Evolutionary conservation across 176 grass and related monocot species (phyloP), one percentile per base, ranked within the genome.

Genomic region (Aegilops speltoides): DNA sequence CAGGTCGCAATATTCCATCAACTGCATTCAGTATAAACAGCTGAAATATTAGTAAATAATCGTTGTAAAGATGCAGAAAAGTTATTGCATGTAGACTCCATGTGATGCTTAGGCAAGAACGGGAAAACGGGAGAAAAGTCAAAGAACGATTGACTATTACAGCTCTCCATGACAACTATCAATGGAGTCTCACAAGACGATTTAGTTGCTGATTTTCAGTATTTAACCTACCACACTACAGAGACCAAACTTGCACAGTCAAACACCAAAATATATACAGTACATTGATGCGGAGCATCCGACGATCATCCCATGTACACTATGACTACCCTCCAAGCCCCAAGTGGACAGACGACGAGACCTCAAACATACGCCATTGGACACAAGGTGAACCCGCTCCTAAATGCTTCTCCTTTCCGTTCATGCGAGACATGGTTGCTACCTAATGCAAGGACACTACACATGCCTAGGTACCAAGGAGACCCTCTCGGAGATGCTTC

Each of bases 1-100:
- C 78, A 99, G 82, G 48, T 99, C 90, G 79, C 84, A 94, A 76
- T 97, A 99, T 87, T 97, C 97, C 94, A 99, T 94, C 48, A 99
- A 80, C 94, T 97, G 87, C 45, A 41, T 73, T 78, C 33, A 75
- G 14, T 28, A 85, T 38, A n/a, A 57, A 68, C 26, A 85, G 31
- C 8, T 43, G 50, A 86, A 66, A 43, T 67, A 81, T 90, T 73
- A 86, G 78, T 52, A 89, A 52, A 24, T 19, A 43, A 57, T 74
- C 26, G 68, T 57, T 34, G 81, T 19, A 88, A 73, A 62, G 79
- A 73, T 79, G 78, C 10, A 22, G 66, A 20, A 4, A 25, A 60
- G 5, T 19, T 76, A 87, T 60, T 64, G 68, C 54, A 32, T 66
- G 40, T 50, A 73, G 46, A 54, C 28, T 56, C 16, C 26, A 33